Percentiles rank a stretch among this genome's conserved stretches.
Evolutionary conservation across 208 protist species (phyloP).

Genomic region (Blastocrithidia nonstop): DNA sequence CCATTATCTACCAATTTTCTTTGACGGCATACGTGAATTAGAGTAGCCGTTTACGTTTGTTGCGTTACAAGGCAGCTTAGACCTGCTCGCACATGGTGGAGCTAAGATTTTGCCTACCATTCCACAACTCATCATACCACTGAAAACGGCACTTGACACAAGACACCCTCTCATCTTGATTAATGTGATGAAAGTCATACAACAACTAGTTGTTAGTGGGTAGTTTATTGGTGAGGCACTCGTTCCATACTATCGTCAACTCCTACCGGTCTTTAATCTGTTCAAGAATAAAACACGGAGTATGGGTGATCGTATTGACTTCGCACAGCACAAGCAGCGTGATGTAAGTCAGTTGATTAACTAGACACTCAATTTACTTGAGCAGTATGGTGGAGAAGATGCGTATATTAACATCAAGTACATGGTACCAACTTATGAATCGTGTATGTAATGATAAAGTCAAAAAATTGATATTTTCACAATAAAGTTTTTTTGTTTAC

Average conservation of each 20-base stretch:
- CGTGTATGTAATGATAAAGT: conserved; percentile 28
- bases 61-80: conserved; percentile 86
- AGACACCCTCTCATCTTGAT: conserved; percentile 92
- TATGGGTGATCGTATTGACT: conserved; percentile 93
- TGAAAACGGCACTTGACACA: conserved; percentile 97
- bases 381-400: conserved; percentile 84
- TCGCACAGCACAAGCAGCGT: conserved; percentile 84
- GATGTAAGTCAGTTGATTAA: conserved; percentile 93
- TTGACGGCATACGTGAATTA: conserved; percentile 95
- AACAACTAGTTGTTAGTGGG: conserved; percentile 90
- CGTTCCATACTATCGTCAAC: conserved; percentile 97
- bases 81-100: conserved; percentile 89
- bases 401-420: conserved; percentile 95
- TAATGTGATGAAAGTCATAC: conserved; percentile 91
- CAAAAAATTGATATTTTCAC: background rate
- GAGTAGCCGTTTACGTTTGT: conserved; percentile 95
- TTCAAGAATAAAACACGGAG: conserved; percentile 91
- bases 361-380: conserved; percentile 94
- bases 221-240: conserved; percentile 93
- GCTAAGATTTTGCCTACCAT: conserved; percentile 95
- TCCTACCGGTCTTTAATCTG: conserved; percentile 98
- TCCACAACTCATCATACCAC: conserved; percentile 97
- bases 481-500: conserved; percentile 3
- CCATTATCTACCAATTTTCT: conserved; percentile 98
- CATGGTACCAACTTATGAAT: conserved; percentile 90